Percentiles rank a stretch among this genome's conserved stretches.
Evolutionary conservation across 2,329 filamentous ascomycete genomes (phyloP).

Genomic region (Ophiostoma triangulosporum): DNA sequence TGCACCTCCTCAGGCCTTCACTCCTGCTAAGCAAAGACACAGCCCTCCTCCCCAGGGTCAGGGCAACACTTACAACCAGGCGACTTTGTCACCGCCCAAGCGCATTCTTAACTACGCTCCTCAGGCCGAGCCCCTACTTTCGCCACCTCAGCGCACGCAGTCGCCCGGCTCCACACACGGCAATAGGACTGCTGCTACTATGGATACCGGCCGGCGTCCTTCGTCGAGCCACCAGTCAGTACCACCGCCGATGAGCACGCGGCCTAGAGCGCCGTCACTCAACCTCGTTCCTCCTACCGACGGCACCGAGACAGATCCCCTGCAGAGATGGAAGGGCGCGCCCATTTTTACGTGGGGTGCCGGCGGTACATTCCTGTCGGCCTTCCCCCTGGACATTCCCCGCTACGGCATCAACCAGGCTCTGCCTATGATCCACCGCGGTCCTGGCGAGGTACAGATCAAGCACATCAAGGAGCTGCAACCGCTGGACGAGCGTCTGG

Average conservation of each 20-base stretch:
- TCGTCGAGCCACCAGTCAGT: not conserved
- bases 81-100: slow-evolving; percentile 43
- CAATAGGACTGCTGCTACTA: slow-evolving; percentile 14
- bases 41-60: slow-evolving; percentile 33
- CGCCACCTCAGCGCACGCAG: slow-evolving; percentile 48
- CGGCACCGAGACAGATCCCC: slow-evolving; percentile 56
- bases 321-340: slow-evolving; percentile 82
- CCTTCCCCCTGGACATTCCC: slow-evolving; percentile 79
- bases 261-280: slow-evolving; percentile 40
- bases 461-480: slow-evolving; percentile 60
- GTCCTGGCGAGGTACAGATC: slow-evolving; percentile 70
- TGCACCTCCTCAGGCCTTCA: slow-evolving; percentile 3
- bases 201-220: not conserved
- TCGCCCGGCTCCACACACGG: slow-evolving; percentile 40
- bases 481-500: slow-evolving; percentile 56
- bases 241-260: slow-evolving; percentile 14
- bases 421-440: slow-evolving; percentile 66
- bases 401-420: slow-evolving; percentile 66
- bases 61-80: slow-evolving; percentile 23
- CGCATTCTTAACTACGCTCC: slow-evolving; percentile 39
- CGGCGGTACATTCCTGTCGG: slow-evolving; percentile 68
- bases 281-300: slow-evolving; percentile 50
- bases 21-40: slow-evolving; percentile 20
- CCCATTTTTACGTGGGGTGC: slow-evolving; percentile 83
- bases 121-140: slow-evolving; percentile 25